phyloP scores from a whole-genome alignment of 306 rosid species.

The Vigna nakashimae region DNA sequence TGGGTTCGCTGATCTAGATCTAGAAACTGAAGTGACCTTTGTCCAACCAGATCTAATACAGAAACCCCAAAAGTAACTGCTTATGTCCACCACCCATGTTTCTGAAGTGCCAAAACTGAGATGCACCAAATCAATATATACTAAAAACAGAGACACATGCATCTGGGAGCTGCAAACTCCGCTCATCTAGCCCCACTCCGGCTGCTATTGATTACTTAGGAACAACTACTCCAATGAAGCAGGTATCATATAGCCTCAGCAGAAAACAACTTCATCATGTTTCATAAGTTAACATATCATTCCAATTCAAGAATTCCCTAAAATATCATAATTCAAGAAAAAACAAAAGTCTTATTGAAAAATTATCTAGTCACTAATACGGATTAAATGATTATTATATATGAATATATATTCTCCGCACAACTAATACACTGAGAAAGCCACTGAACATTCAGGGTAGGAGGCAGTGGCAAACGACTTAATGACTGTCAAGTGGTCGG shows the following conservation, averaged over 20 bases:
- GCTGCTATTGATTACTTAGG: not conserved
- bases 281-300: conserved; percentile 12
- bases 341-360: not conserved
- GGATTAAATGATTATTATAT: not conserved
- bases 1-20: not conserved
- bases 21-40: not conserved
- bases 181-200: not conserved
- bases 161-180: conserved; percentile 11
- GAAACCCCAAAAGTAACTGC: conserved; percentile 5
- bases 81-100: conserved; percentile 1
- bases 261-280: conserved; percentile 22
- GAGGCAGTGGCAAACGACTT: not conserved
- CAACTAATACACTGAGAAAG: not conserved
- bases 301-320: conserved; percentile 24
- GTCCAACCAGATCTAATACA: conserved; percentile 1
- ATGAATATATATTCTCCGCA: not conserved
- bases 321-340: conserved; percentile 22
- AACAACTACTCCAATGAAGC: conserved; percentile 18
- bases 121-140: conserved; percentile 7
- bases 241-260: conserved; percentile 6
- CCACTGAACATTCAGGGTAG: not conserved
- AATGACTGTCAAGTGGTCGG: not conserved
- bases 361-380: not conserved
- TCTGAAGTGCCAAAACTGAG: not conserved
- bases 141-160: not conserved